These are phyloP conservation scores for Toxoplasma gondii DNA, from an alignment of 169 alveolate species.

Conservation along the genomic window DNA sequence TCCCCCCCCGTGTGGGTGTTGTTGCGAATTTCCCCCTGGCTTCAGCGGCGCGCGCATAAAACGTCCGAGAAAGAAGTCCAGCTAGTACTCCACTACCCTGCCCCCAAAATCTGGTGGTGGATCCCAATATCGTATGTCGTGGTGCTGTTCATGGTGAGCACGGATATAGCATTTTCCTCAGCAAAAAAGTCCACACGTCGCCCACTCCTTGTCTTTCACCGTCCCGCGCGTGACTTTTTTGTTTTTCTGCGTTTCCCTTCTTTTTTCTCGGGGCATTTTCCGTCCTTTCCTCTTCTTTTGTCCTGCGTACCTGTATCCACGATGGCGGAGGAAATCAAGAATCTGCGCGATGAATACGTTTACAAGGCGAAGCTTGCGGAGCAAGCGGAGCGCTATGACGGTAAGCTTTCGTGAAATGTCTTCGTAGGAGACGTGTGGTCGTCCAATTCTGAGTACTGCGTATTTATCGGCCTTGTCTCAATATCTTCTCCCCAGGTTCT, in stretches of 20 bases:
- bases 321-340: slow-evolving; percentile 71
- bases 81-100: neutral
- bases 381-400: slow-evolving; percentile 99
- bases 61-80: neutral
- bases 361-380: slow-evolving; percentile 97
- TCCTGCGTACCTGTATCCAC: slow-evolving; percentile 35
- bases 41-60: neutral
- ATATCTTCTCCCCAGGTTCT: neutral
- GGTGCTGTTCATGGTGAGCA: slow-evolving; percentile 3
- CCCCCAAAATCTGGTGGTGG: neutral
- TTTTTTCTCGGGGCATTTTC: neutral
- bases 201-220: neutral
- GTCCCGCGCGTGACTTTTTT: slow-evolving; percentile 9
- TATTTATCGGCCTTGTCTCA: neutral
- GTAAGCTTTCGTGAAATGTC: slow-evolving; percentile 45
- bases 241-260: neutral
- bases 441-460: neutral
- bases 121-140: neutral
- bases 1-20: neutral
- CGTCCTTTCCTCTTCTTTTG: neutral
- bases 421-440: neutral
- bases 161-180: neutral
- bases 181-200: neutral
- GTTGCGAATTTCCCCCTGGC: neutral
- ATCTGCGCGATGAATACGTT: slow-evolving; percentile 72